These are phyloP conservation scores for Penicillium glabrum DNA, from an alignment of 2,329 filamentous ascomycete genomes.

Conservation along the genomic window DNA sequence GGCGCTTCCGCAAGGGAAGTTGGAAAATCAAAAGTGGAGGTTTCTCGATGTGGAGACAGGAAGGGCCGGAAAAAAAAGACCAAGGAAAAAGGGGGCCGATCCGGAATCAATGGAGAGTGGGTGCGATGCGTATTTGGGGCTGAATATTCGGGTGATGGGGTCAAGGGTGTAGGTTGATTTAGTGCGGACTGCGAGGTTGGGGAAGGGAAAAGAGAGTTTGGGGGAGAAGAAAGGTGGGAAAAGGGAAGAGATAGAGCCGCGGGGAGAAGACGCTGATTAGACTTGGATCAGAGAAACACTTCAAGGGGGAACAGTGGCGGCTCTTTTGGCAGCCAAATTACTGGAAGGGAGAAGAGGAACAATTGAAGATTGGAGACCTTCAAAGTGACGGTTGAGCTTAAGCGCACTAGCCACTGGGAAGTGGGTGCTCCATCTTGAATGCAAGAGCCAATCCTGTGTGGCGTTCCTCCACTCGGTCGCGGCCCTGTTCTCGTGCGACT, in stretches of 20 bases:
- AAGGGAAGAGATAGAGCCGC: slow-evolving; percentile 6
- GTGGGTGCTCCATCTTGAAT: slow-evolving; percentile 4
- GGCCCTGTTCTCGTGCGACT: slow-evolving; percentile 8
- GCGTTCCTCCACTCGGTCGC: slow-evolving; percentile 1
- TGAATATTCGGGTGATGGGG: not conserved
- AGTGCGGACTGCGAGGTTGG: not conserved
- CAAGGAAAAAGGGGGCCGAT: slow-evolving; percentile 3
- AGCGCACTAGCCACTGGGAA: slow-evolving; percentile 18
- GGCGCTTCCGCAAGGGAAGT: slow-evolving; percentile 27
- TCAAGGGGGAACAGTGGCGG: not conserved
- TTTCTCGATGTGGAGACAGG: slow-evolving; percentile 14
- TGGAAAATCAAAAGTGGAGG: slow-evolving; percentile 25
- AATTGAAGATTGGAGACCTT: slow-evolving; percentile 3
- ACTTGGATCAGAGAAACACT: not conserved
- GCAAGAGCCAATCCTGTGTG: slow-evolving; percentile 4
- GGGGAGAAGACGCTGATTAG: not conserved
- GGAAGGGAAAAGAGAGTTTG: slow-evolving; percentile 3
- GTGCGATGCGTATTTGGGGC: not conserved
- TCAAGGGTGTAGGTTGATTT: not conserved
- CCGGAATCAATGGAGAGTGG: not conserved
- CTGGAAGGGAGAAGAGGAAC: slow-evolving; percentile 8
- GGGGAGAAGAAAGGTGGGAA: slow-evolving; percentile 9
- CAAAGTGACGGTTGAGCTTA: slow-evolving; percentile 15
- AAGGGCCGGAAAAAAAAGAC: slow-evolving; percentile 9
- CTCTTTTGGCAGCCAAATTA: not conserved